These are phyloP conservation scores for Lichtheimia ornata DNA, from an alignment of 371 early-diverging fungal species.

Conservation along the genomic window DNA sequence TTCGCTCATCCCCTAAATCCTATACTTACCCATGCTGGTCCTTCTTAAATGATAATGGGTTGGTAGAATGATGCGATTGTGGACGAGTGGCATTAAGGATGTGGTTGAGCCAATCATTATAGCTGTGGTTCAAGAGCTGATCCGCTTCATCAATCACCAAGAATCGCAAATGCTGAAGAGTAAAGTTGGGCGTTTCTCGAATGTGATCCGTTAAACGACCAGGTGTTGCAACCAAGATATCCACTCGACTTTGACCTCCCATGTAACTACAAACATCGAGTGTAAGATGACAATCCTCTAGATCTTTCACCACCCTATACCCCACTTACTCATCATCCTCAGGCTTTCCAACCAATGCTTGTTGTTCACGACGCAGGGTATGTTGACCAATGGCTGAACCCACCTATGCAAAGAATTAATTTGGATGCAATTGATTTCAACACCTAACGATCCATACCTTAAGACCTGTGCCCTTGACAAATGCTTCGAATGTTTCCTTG, in stretches of 20 bases:
- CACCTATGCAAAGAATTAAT: slow-evolving; percentile 28
- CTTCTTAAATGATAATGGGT: slow-evolving; percentile 24
- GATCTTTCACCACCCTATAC: no score
- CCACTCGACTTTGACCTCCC: slow-evolving; percentile 75
- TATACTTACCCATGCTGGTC: slow-evolving; percentile 26
- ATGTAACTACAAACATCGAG: slow-evolving; percentile 18
- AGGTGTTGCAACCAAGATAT: slow-evolving; percentile 95
- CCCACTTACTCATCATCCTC: slow-evolving; percentile 15
- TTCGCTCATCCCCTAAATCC: background rate
- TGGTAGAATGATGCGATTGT: slow-evolving; percentile 5
- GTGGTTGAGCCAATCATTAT: slow-evolving; percentile 91
- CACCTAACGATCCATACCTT: slow-evolving; percentile 25
- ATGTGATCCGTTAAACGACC: slow-evolving; percentile 94
- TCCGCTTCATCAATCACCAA: slow-evolving; percentile 97
- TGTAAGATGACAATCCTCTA: no score
- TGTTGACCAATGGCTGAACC: slow-evolving; percentile 76
- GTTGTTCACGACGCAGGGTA: slow-evolving; percentile 81
- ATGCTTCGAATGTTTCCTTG: slow-evolving; percentile 77
- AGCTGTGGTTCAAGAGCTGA: slow-evolving; percentile 86
- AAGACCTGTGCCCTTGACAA: slow-evolving; percentile 75
- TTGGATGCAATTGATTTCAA: background rate
- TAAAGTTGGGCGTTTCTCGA: slow-evolving; percentile 81
- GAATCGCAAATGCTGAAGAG: slow-evolving; percentile 87
- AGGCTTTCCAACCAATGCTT: slow-evolving; percentile 57
- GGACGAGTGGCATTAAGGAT: slow-evolving; percentile 78